phyloP scores from a whole-genome alignment of 2,329 filamentous ascomycete genomes.

The Scedosporium boydii region DNA sequence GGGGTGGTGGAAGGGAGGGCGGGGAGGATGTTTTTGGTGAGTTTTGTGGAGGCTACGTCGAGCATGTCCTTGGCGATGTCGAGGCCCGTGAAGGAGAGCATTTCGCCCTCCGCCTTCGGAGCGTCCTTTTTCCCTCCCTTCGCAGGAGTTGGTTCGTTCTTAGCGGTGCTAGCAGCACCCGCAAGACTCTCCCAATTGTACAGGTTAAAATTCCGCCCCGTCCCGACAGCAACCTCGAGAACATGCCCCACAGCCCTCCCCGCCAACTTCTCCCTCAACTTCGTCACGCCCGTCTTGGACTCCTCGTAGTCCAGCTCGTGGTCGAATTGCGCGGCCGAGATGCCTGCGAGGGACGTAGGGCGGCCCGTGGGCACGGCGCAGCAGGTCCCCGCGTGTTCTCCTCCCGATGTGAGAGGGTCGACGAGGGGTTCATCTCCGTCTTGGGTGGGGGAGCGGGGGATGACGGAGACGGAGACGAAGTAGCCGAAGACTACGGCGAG shows the following conservation, averaged over 20 bases:
- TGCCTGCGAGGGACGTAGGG: conserved; percentile 33
- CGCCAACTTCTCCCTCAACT: conserved; percentile 39
- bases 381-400: conserved; percentile 12
- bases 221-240: conserved; percentile 53
- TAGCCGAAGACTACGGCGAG: conserved; percentile 35
- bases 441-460: conserved; percentile 24
- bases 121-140: conserved; percentile 6
- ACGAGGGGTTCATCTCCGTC: conserved; percentile 15
- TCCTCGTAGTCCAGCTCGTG: conserved; percentile 47
- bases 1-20: conserved; percentile 16
- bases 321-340: conserved; percentile 48
- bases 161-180: conserved; percentile 9
- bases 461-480: conserved; percentile 32
- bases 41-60: conserved; percentile 43
- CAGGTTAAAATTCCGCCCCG: conserved; percentile 50
- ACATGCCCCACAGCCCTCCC: conserved; percentile 43
- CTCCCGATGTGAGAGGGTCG: conserved; percentile 13
- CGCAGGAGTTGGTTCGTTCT: conserved; percentile 3
- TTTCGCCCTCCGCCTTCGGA: conserved; percentile 12
- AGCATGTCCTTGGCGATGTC: conserved; percentile 54
- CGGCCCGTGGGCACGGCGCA: conserved; percentile 32
- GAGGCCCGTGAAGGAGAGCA: conserved; percentile 51
- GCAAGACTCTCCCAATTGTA: conserved; percentile 43
- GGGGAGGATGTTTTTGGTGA: conserved; percentile 31
- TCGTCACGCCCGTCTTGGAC: conserved; percentile 44